A percentile compares a stretch with the other conserved stretches of the same genome.
These are phyloP conservation scores for Maudiozyma bulderi DNA, from an alignment of 805 yeast genomes.

Conservation along the genomic window DNA sequence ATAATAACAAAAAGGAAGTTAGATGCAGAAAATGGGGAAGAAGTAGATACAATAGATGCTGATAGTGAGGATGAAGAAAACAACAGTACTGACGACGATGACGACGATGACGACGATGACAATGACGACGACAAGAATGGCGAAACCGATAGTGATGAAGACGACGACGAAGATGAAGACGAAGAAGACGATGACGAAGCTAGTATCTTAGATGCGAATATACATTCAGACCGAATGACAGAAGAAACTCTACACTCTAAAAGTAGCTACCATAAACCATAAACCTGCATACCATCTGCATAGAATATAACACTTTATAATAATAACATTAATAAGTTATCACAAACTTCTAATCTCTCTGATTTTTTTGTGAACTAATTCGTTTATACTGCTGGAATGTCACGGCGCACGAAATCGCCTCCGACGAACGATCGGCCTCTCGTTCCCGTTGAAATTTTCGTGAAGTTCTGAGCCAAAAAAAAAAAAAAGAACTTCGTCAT, in stretches of 20 bases:
- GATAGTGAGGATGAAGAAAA: conserved; percentile 39
- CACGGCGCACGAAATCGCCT: no score
- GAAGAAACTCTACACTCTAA: background rate
- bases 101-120: conserved; percentile 36
- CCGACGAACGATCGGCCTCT: no score
- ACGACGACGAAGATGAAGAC: conserved; percentile 37
- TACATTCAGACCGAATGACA: background rate
- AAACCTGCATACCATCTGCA: background rate
- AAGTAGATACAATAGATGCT: conserved; percentile 35
- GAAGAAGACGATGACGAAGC: conserved; percentile 30
- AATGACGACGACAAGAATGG: conserved; percentile 30
- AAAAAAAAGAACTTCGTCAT: no score
- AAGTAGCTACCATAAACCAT: background rate
- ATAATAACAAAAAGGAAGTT: conserved; percentile 23
- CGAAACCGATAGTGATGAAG: conserved; percentile 33
- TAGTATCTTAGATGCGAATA: background rate
- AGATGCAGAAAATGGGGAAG: conserved; percentile 27
- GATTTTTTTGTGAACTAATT: no score
- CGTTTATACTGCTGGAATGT: no score
- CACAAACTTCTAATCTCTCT: no score
- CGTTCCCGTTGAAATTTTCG: no score
- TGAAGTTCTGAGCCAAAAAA: no score
- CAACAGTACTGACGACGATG: conserved; percentile 34
- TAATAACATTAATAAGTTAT: background rate
- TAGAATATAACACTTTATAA: background rate